These are phyloP conservation scores for Tetracladium setigerum DNA, from an alignment of 495 filamentous ascomycete genomes.

Conservation along the genomic window DNA sequence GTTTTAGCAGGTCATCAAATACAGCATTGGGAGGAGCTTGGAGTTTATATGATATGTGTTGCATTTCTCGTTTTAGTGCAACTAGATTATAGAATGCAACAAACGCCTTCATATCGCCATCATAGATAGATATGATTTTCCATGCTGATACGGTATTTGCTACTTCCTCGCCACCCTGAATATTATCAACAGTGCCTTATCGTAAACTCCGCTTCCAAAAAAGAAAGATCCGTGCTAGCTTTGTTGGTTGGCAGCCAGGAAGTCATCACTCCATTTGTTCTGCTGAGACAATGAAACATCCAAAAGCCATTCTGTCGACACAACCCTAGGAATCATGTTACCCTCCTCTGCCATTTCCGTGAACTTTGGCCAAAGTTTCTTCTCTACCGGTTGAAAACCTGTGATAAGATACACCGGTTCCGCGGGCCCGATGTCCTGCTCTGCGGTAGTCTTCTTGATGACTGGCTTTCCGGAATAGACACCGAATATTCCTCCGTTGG, in stretches of 20 bases:
- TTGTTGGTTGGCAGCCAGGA: slow-evolving; percentile 27
- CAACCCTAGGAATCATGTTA: slow-evolving; percentile 67
- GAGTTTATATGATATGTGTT: not conserved
- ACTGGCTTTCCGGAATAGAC: slow-evolving; percentile 61
- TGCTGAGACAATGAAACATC: slow-evolving; percentile 83
- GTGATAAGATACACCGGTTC: slow-evolving; percentile 76
- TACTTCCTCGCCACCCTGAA: not conserved
- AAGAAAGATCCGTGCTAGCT: slow-evolving; percentile 2
- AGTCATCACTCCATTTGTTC: slow-evolving; percentile 54
- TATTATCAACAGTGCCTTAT: not conserved
- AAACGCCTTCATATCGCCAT: not conserved
- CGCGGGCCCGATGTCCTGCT: slow-evolving; percentile 49
- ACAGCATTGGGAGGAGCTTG: slow-evolving; percentile 10
- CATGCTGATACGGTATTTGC: too few species aligned
- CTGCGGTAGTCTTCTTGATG: slow-evolving; percentile 45
- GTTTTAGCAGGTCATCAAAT: too few species aligned
- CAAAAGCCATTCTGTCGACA: slow-evolving; percentile 80
- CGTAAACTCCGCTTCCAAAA: not conserved
- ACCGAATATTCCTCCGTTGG: slow-evolving; percentile 78
- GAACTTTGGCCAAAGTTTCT: slow-evolving; percentile 72
- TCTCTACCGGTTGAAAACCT: slow-evolving; percentile 54
- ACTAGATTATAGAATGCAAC: too few species aligned
- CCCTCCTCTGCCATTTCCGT: slow-evolving; percentile 63
- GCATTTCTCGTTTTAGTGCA: not conserved
- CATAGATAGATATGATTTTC: not conserved